A percentile compares a stretch with the other conserved stretches of the same genome.
Conservation (phyloP, 345 rosid species). For the Abelmoschus esculentus region DNA sequence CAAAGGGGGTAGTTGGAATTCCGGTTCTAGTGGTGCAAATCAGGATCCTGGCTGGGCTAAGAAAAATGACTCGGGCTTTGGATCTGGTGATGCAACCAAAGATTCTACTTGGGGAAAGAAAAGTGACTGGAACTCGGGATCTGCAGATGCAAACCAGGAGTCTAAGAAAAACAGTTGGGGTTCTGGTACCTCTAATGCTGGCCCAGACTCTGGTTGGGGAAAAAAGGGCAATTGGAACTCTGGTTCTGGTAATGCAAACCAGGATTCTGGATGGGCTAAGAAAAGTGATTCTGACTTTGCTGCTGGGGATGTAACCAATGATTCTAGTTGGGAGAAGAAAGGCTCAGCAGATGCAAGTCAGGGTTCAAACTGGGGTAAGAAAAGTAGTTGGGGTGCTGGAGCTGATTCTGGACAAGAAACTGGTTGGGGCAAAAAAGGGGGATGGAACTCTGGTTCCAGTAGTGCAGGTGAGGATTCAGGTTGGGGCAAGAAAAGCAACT, state of each 20-base stretch:
- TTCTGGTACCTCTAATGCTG: neutral
- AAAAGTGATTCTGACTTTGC: constrained; percentile 5
- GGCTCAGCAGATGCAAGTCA: constrained; percentile 10
- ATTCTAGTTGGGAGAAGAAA: constrained; percentile 31
- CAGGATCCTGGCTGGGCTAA: constrained; percentile 10
- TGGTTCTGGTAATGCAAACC: constrained; percentile 2
- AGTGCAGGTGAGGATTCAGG: neutral
- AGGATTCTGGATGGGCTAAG: constrained; percentile 24
- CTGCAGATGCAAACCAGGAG: neutral
- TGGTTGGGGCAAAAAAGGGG: constrained; percentile 22
- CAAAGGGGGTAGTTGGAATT: constrained; percentile 16
- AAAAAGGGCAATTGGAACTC: constrained; percentile 17
- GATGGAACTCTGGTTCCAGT: constrained; percentile 14
- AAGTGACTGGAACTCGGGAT: constrained; percentile 15
- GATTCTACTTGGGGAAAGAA: constrained; percentile 11
- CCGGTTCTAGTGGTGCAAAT: constrained; percentile 12
- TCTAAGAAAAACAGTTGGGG: neutral
- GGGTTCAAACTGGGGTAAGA: constrained; percentile 14
- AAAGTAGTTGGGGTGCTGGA: neutral
- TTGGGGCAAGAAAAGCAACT: neutral
- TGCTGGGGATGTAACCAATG: constrained; percentile 2
- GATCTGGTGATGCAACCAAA: constrained; percentile 14
- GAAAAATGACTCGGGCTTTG: constrained; percentile 4
- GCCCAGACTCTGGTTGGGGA: constrained; percentile 11
- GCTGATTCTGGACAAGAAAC: constrained; percentile 10